Percentiles rank a stretch among this genome's conserved stretches.
These are phyloP conservation scores for Alloascoidea hylecoeti DNA, from an alignment of 805 yeast genomes.

Conservation along the genomic window DNA sequence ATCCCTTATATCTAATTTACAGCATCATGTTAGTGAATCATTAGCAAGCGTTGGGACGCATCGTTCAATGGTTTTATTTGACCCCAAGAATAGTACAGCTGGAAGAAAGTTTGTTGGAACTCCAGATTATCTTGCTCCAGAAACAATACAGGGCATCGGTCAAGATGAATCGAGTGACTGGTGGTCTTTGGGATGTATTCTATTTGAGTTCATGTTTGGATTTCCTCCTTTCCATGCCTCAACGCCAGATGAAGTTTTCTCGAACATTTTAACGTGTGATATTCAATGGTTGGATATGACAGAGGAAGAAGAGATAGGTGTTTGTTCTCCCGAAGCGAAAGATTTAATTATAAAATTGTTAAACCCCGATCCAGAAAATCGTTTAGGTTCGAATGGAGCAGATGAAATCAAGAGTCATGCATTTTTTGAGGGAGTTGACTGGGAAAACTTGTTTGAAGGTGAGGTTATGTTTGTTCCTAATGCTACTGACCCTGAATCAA, in stretches of 20 bases:
- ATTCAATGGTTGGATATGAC: slow-evolving; percentile 77
- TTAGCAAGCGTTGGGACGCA: slow-evolving; percentile 4
- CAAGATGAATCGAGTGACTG: slow-evolving; percentile 87
- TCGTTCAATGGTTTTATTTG: slow-evolving; percentile 41
- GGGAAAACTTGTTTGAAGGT: slow-evolving; percentile 59
- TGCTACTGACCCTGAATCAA: slow-evolving; percentile 66
- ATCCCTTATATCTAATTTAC: slow-evolving; percentile 4
- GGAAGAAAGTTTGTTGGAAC: slow-evolving; percentile 80
- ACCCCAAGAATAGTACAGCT: slow-evolving; percentile 47
- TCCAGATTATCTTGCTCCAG: slow-evolving; percentile 96
- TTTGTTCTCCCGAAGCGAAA: slow-evolving; percentile 53
- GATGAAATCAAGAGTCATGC: slow-evolving; percentile 70
- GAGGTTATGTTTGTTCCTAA: slow-evolving; percentile 72
- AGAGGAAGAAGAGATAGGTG: slow-evolving; percentile 34
- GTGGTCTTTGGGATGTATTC: slow-evolving; percentile 97
- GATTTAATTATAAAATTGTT: slow-evolving; percentile 58
- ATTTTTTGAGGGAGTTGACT: slow-evolving; percentile 56
- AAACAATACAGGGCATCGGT: slow-evolving; percentile 72
- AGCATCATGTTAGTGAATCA: slow-evolving; percentile 2
- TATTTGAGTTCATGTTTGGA: slow-evolving; percentile 86
- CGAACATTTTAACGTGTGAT: slow-evolving; percentile 56
- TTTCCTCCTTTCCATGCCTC: slow-evolving; percentile 88
- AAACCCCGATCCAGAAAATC: slow-evolving; percentile 41
- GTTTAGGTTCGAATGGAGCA: slow-evolving; percentile 69
- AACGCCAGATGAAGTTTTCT: slow-evolving; percentile 69